Evolutionary conservation across 1,139 yeast species (phyloP).

Genomic region (Taiozyma onychis): DNA sequence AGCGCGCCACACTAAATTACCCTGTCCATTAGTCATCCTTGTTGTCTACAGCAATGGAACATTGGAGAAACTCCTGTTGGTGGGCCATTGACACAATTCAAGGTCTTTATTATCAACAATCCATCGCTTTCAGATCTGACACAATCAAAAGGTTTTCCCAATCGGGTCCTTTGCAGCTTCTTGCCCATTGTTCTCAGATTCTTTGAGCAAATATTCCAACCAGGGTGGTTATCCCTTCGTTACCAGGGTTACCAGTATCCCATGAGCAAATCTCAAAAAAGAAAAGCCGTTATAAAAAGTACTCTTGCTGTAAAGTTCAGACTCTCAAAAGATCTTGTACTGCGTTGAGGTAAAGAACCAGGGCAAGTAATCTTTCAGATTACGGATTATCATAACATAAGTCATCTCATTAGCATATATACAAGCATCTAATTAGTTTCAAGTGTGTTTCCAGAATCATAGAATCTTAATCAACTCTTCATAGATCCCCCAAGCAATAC

Average conservation of each 20-base stretch:
- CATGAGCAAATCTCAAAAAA: neutral
- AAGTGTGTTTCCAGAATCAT: constrained; percentile 31
- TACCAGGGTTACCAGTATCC: neutral
- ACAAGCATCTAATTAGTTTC: neutral
- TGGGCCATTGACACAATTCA: neutral
- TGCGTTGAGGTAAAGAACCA: too few relatives aligned
- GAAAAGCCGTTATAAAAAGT: neutral
- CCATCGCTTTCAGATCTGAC: neutral
- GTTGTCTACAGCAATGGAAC: neutral
- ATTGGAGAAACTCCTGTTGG: neutral
- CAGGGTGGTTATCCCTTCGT: neutral
- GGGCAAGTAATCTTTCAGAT: too few relatives aligned
- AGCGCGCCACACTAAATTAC: neutral
- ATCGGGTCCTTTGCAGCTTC: neutral
- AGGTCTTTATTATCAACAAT: too few relatives aligned
- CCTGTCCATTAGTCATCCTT: neutral
- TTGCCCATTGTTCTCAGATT: neutral
- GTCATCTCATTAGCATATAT: neutral
- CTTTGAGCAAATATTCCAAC: neutral
- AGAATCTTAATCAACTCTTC: constrained; percentile 46
- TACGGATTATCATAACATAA: neutral
- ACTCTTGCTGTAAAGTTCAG: too few relatives aligned
- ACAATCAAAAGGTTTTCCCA: neutral
- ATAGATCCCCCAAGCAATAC: constrained; percentile 95
- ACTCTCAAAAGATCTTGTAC: too few relatives aligned